These are phyloP conservation scores for Aspergillus nomiae DNA, from an alignment of 2,329 filamentous ascomycete species.

Conservation along the genomic window DNA sequence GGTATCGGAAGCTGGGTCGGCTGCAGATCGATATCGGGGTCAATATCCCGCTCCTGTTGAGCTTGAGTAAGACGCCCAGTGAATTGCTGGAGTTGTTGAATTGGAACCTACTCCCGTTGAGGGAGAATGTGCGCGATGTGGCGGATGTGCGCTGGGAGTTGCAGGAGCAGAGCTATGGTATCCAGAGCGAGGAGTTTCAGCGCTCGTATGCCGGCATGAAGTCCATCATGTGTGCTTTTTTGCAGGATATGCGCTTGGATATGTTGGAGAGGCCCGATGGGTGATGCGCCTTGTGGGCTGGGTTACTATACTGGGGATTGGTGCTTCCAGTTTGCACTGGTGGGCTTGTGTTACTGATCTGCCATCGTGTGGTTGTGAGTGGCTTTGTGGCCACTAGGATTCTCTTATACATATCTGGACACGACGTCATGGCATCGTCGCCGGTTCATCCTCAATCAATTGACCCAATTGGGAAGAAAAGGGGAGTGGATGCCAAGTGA, in stretches of 20 bases:
- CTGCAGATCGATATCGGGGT: slow-evolving; percentile 8
- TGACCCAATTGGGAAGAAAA: neutral
- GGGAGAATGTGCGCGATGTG: slow-evolving; percentile 4
- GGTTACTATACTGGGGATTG: neutral
- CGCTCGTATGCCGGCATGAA: slow-evolving; percentile 5
- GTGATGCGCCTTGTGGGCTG: neutral
- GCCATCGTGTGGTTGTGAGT: no score
- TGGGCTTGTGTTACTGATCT: no score
- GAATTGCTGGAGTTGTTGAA: slow-evolving; percentile 10
- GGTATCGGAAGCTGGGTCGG: neutral
- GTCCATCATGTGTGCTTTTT: slow-evolving; percentile 9
- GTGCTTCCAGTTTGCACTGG: neutral
- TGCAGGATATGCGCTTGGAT: slow-evolving; percentile 13
- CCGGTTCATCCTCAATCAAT: no score
- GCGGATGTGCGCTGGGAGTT: slow-evolving; percentile 4
- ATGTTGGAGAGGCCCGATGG: slow-evolving; percentile 3
- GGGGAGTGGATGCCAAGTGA: neutral
- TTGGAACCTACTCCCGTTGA: slow-evolving; percentile 10
- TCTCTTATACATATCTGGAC: neutral
- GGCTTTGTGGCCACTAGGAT: neutral
- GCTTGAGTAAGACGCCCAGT: slow-evolving; percentile 14
- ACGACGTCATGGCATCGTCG: neutral
- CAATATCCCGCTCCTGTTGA: slow-evolving; percentile 14
- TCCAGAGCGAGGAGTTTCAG: slow-evolving; percentile 12
- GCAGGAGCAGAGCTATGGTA: slow-evolving; percentile 15